Base-by-base conservation (phyloP, 352 stramenopile genomes). In the Nannochloropsis limnetica region DNA sequence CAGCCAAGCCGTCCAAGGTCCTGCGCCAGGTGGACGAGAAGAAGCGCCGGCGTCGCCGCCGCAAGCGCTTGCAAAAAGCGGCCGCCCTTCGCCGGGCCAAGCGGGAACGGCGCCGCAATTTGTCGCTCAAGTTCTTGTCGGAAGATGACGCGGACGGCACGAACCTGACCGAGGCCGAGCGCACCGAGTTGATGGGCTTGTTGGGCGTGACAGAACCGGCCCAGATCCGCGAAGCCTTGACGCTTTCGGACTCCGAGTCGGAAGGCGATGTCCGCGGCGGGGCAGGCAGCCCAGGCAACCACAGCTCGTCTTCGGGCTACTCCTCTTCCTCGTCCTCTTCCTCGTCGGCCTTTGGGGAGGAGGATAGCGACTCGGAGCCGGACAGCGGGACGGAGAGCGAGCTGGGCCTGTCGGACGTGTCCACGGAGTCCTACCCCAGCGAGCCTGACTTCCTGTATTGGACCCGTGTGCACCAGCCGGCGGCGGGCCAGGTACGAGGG, bases 331-430 rank as follows among this genome's bases (percentile, higher is more conserved):
- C 61, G 9, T 74, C 61, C 9, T 74, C 20, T 8, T 31, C 20
- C 61, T 31, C 25, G n/a, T 74, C 61, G n/a, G 25, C 61, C 3
- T 74, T 74, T 22, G 61, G 61, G 9, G 61, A 74, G 22, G n/a
- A 74, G 1, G 61, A 74, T 20, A 74, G 61, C 61, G 61, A 74
- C n/a, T 74, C 61, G 61, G 61, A 74, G 61, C n/a, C 61, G n/a
- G 61, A 74, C n/a, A 74, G 61, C 61, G 61, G 61, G 61, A 29
- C 61, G n/a, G 61, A 74, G 61, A 74, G 61, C 61, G 61, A 74
- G 61, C 11, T 74, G 61, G 61, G 61, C n/a, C 61, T 74, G n/a
- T 74, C 61, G 11, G 61, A 74, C 25, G 61, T 74, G 3, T 74
- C 61, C 61, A 74, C 61, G n/a, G 61, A 74, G 9, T 74, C 61